Percentiles rank a stretch among this genome's conserved stretches.
Evolutionary conservation across 345 rosid genomes (phyloP).

Genomic region (Arabidopsis arenosa): DNA sequence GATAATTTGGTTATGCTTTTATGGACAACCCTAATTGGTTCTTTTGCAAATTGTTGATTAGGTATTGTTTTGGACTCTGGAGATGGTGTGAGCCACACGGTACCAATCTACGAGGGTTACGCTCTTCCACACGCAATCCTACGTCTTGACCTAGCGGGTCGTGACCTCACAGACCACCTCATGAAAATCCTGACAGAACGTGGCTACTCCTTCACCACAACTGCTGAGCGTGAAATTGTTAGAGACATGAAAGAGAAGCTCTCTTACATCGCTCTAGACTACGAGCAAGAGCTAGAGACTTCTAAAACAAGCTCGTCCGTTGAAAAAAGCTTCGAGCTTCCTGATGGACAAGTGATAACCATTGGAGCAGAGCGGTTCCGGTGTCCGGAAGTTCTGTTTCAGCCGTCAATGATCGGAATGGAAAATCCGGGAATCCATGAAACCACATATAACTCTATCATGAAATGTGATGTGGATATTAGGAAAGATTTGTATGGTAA

Average conservation of each 20-base stretch:
- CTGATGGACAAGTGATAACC: slow-evolving; percentile 76
- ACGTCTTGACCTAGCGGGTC: slow-evolving; percentile 74
- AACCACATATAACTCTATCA: slow-evolving; percentile 73
- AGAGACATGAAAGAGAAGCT: slow-evolving; percentile 78
- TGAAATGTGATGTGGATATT: slow-evolving; percentile 75
- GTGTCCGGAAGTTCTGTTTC: slow-evolving; percentile 73
- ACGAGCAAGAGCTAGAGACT: slow-evolving; percentile 69
- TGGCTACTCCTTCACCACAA: slow-evolving; percentile 79
- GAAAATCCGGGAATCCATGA: slow-evolving; percentile 75
- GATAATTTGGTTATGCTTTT: neutral
- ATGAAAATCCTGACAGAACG: slow-evolving; percentile 78
- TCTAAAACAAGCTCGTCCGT: slow-evolving; percentile 64
- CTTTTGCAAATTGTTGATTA: slow-evolving; percentile 49
- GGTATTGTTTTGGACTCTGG: slow-evolving; percentile 69
- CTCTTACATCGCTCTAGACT: slow-evolving; percentile 70
- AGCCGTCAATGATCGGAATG: slow-evolving; percentile 75
- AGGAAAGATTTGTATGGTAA: slow-evolving; percentile 76
- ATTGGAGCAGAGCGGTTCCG: slow-evolving; percentile 71
- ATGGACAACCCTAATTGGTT: neutral
- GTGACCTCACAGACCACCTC: slow-evolving; percentile 70
- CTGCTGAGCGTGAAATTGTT: slow-evolving; percentile 76
- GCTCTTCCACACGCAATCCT: slow-evolving; percentile 76
- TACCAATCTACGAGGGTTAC: slow-evolving; percentile 73
- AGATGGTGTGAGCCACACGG: slow-evolving; percentile 83
- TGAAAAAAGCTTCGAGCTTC: slow-evolving; percentile 73